These are phyloP conservation scores for Kodamaea sp. DNA, from an alignment of 1,139 yeast genomes.

Conservation along the genomic window DNA sequence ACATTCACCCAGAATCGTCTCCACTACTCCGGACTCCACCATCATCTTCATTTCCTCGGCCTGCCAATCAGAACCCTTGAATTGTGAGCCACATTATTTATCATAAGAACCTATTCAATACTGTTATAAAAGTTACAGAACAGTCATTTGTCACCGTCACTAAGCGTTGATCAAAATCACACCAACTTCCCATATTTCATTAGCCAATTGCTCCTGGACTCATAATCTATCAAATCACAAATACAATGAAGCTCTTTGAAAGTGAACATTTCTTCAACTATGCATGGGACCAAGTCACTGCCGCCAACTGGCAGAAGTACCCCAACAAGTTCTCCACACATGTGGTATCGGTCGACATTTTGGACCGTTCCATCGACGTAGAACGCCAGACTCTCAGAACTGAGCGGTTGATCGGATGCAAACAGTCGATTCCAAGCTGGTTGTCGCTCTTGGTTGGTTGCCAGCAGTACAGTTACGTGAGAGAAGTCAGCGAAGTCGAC, in stretches of 20 bases:
- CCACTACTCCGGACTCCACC: too few species aligned
- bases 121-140: too few species aligned
- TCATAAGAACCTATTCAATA: too few species aligned
- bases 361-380: constrained; percentile 67
- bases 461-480: constrained; percentile 70
- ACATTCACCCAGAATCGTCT: too few species aligned
- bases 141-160: too few species aligned
- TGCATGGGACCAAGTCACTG: constrained; percentile 93
- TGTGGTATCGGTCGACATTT: constrained; percentile 92
- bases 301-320: constrained; percentile 96
- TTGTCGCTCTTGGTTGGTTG: constrained; percentile 73
- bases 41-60: too few species aligned
- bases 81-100: too few species aligned
- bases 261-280: constrained; percentile 70
- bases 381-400: constrained; percentile 63
- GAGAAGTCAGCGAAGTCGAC: constrained; percentile 89
- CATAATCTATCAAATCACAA: too few species aligned
- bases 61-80: too few species aligned
- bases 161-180: too few species aligned
- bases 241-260: constrained; percentile 72
- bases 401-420: constrained; percentile 86
- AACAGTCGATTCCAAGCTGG: constrained; percentile 89
- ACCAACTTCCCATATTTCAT: too few species aligned
- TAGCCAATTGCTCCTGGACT: too few species aligned
- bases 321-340: constrained; percentile 92